Evolutionary conservation across 23 red algal genomes (phyloP).

Genomic region (Chondrus crispus): DNA sequence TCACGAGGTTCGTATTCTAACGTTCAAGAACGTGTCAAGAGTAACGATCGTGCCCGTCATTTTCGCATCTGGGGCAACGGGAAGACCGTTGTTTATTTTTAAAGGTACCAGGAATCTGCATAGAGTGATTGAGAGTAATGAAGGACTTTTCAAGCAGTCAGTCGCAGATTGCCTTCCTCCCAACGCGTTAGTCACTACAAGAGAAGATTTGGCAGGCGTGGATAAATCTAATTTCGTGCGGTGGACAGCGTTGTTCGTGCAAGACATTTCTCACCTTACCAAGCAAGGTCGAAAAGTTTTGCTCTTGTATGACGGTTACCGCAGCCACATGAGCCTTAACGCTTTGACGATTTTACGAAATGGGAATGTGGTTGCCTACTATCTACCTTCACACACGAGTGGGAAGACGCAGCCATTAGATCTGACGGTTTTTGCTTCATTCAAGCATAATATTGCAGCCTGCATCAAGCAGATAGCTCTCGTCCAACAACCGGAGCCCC

Average conservation of each 20-base stretch:
- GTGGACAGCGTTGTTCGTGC: background rate
- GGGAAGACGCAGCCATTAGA: too few species aligned
- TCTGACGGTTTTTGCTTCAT: too few species aligned
- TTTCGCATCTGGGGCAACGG: background rate
- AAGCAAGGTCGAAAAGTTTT: background rate
- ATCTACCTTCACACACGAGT: too few species aligned
- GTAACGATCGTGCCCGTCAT: background rate
- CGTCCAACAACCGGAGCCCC: too few species aligned
- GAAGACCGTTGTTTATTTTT: background rate
- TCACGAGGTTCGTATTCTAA: background rate
- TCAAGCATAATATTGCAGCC: too few species aligned
- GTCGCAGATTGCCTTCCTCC: background rate
- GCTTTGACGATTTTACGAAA: too few species aligned
- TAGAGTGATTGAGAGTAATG: background rate
- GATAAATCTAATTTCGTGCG: background rate
- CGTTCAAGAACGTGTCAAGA: background rate
- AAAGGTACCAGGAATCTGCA: background rate
- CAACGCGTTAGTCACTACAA: background rate
- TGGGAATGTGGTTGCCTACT: too few species aligned
- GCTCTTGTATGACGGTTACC: background rate
- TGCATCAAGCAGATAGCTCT: too few species aligned
- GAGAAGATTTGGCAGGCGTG: background rate
- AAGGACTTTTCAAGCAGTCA: background rate
- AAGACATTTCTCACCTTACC: background rate
- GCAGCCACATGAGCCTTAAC: too few species aligned